These are phyloP conservation scores for Cryptococcus sp. DNA, from an alignment of 1,284 basidiomycete genomes.

Conservation along the genomic window DNA sequence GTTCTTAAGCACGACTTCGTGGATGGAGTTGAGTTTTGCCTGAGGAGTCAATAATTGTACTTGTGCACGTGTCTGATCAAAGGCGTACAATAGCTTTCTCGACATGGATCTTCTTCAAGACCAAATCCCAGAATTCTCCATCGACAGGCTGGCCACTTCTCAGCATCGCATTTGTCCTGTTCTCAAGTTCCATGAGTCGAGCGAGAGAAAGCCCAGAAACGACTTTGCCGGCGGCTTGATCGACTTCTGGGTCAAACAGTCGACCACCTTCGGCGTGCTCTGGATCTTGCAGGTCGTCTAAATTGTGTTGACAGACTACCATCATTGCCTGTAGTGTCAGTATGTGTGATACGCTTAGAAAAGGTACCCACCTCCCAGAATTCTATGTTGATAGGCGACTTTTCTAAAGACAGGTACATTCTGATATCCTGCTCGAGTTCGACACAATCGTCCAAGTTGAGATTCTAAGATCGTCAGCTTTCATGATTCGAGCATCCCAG, in stretches of 20 bases:
- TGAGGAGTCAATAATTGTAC: constrained; percentile 33
- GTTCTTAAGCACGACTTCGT: constrained; percentile 94
- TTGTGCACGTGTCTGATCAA: not conserved
- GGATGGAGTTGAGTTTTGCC: constrained; percentile 85
- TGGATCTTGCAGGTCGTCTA: constrained; percentile 66
- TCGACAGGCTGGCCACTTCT: constrained; percentile 89
- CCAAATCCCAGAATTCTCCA: constrained; percentile 94
- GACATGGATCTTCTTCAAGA: constrained; percentile 88
- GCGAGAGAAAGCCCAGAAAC: constrained; percentile 58
- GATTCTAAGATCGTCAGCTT: constrained; percentile 56
- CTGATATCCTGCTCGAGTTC: constrained; percentile 94
- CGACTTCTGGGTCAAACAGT: constrained; percentile 34
- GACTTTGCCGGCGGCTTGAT: constrained; percentile 33
- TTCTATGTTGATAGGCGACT: constrained; percentile 77
- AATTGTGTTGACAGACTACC: constrained; percentile 86
- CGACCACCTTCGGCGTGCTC: constrained; percentile 41
- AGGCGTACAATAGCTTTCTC: constrained; percentile 87
- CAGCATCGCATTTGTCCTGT: constrained; percentile 81
- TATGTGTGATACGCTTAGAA: not conserved
- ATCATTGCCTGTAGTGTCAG: constrained; percentile 72
- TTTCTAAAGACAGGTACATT: constrained; percentile 82
- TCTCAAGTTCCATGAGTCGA: constrained; percentile 75
- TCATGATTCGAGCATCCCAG: not conserved
- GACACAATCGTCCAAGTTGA: constrained; percentile 79
- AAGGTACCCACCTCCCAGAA: constrained; percentile 81